These are phyloP conservation scores for Rhodotorula sp. DNA, from an alignment of 1,284 basidiomycete species.

Conservation along the genomic window DNA sequence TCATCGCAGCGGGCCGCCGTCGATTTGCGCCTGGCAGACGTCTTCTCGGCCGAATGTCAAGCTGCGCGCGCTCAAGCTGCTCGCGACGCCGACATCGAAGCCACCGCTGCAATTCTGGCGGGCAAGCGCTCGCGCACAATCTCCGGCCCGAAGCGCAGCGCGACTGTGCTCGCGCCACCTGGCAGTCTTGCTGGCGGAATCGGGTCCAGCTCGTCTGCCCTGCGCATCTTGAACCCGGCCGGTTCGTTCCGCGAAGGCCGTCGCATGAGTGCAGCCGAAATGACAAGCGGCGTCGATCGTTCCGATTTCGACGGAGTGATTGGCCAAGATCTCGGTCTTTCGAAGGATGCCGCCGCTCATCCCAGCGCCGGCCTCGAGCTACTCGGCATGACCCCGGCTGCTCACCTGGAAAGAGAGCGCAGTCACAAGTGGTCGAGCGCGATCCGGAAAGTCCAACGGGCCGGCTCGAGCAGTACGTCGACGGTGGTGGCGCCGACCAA, in stretches of 20 bases:
- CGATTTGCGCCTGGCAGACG: conserved; percentile 50
- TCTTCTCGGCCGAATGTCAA: conserved; percentile 51
- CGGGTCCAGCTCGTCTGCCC: background rate
- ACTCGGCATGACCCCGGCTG: background rate
- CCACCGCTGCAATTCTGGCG: background rate
- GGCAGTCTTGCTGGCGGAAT: background rate
- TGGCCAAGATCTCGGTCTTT: conserved; percentile 15
- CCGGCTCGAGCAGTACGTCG: background rate
- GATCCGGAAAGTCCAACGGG: conserved; percentile 22
- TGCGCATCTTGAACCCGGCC: background rate
- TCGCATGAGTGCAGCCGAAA: conserved; percentile 29
- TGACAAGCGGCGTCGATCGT: conserved; percentile 7
- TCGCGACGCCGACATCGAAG: conserved; percentile 15
- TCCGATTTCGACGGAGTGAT: conserved; percentile 21
- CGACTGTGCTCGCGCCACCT: conserved; percentile 11
- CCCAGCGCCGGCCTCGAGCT: background rate
- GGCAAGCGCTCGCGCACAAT: conserved; percentile 13
- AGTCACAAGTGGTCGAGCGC: conserved; percentile 23
- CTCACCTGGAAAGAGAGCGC: conserved; percentile 11
- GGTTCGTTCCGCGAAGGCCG: conserved; percentile 17
- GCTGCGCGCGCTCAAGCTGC: conserved; percentile 45
- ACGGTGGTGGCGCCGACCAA: background rate
- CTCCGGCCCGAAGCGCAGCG: conserved; percentile 32
- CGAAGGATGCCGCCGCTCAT: background rate
- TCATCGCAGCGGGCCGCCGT: conserved; percentile 60